Base-by-base conservation (phyloP, 2,329 filamentous ascomycete genomes). In the Diaporthe ampelina region DNA sequence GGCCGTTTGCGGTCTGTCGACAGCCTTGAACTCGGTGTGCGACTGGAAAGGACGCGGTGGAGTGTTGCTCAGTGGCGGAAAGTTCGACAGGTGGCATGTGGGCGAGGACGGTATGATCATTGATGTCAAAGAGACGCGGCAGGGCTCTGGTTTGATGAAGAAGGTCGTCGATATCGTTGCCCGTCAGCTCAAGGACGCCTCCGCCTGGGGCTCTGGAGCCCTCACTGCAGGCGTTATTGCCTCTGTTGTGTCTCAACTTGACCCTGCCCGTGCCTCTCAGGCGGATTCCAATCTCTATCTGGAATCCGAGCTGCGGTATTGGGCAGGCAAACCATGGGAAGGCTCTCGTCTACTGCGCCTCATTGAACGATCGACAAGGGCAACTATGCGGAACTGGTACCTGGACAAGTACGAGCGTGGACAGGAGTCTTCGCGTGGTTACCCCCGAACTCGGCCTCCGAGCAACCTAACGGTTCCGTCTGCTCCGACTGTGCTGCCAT, bases 21-120 rank as follows among this genome's bases (percentile, higher is more conserved):
- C 97, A 74, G 96, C 97, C 1, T 86, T 99, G 69, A 98, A 98
- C 81, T 98, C 97, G 9, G 95, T 99, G 8, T 99, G 97, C 81
- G 94, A 96, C 80, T 99, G 97, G 97, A 90, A 91, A 79, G 95
- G 95, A 40, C 91, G 97, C 76, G 97, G 97, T 75, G 97, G 97
- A 1, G 93, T 97, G 59, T 88, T 94, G 35, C 89, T 94, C n/a
- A 89, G 92, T 70, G 87, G 87, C 69, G 94, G 94, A 11, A 91
- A 88, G 78, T 91, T 93, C 76, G 97, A 99, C 82, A 91, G 95
- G 54, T 98, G 97, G 94, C 97, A 99, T 82, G 95, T 99, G 29
- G 92, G 97, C 79, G 93, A 95, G 0, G 87, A 91, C 50, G 95
- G 95, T 15, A 94, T 94, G 89, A 90, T 98, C 29, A 87, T 93